Conservation (phyloP, 73 alveolate species). For the Durusdinium trenchii region DNA sequence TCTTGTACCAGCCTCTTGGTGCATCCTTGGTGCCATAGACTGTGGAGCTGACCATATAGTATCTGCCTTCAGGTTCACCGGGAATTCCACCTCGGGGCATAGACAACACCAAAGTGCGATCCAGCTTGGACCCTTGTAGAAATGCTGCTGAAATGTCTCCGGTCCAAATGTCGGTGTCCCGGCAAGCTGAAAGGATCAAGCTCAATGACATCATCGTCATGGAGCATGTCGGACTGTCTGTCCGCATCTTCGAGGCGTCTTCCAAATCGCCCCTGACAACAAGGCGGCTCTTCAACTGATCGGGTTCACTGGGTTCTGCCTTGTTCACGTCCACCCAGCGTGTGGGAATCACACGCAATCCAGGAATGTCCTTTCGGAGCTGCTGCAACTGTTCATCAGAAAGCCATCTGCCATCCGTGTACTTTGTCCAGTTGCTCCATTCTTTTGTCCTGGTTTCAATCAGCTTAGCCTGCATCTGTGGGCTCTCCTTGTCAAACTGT, state of each 20-base stretch:
- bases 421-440: constrained; percentile 42
- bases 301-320: neutral
- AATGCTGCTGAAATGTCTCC: constrained; percentile 70
- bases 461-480: neutral
- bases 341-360: neutral
- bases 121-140: neutral
- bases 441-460: neutral
- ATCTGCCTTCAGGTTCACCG: neutral
- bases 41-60: neutral
- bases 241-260: neutral
- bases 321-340: constrained; percentile 57
- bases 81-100: neutral
- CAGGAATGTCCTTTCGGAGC: neutral
- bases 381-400: neutral
- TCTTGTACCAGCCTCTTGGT: constrained; percentile 56
- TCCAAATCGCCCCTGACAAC: constrained; percentile 62
- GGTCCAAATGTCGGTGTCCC: neutral
- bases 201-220: neutral
- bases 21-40: constrained; percentile 60
- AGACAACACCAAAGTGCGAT: neutral
- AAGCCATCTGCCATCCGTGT: neutral
- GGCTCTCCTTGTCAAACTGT: neutral
- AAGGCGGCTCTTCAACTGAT: neutral
- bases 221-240: neutral
- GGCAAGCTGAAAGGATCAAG: neutral